Evolutionary conservation across 2,329 filamentous ascomycete genomes (phyloP).

Genomic region (Exophiala mesophila): DNA sequence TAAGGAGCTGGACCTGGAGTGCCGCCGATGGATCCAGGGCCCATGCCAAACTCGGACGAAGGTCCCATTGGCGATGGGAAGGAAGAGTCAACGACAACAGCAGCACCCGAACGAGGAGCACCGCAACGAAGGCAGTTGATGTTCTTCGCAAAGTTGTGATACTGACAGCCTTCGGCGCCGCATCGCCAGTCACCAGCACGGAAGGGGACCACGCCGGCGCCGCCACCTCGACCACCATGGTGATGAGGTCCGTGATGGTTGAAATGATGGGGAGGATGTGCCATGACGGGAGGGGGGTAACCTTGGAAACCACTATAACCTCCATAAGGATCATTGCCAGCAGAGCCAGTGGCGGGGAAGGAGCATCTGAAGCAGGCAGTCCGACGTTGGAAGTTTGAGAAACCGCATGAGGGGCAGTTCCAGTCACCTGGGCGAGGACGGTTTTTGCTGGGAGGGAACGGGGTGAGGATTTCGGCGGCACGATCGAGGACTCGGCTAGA

Average conservation of each 20-base stretch:
- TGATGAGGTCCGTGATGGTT: slow-evolving; percentile 50
- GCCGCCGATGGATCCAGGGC: slow-evolving; percentile 78
- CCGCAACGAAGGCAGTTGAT: slow-evolving; percentile 95
- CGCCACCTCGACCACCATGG: slow-evolving; percentile 62
- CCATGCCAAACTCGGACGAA: slow-evolving; percentile 71
- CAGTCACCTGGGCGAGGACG: slow-evolving; percentile 94
- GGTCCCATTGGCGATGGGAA: slow-evolving; percentile 89
- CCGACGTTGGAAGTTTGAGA: slow-evolving; percentile 98
- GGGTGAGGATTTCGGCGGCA: slow-evolving; percentile 90
- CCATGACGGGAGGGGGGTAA: slow-evolving; percentile 60
- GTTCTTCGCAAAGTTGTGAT: slow-evolving; percentile 99
- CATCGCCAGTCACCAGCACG: slow-evolving; percentile 99
- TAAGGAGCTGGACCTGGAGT: slow-evolving; percentile 74
- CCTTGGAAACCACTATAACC: slow-evolving; percentile 55
- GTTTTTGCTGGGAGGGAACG: slow-evolving; percentile 98
- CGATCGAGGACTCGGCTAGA: slow-evolving; percentile 95
- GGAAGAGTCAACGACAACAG: slow-evolving; percentile 88
- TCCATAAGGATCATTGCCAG: slow-evolving; percentile 67
- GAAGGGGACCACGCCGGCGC: slow-evolving; percentile 87
- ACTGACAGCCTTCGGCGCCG: slow-evolving; percentile 91
- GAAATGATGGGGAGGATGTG: slow-evolving; percentile 45
- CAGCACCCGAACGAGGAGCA: slow-evolving; percentile 86
- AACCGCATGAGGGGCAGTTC: slow-evolving; percentile 97
- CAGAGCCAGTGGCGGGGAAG: slow-evolving; percentile 87
- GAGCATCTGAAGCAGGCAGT: slow-evolving; percentile 99